Percentiles rank a stretch among this genome's conserved stretches.
These are phyloP conservation scores for Paramecium pentaurelia DNA, from an alignment of 73 alveolate species.

Conservation along the genomic window DNA sequence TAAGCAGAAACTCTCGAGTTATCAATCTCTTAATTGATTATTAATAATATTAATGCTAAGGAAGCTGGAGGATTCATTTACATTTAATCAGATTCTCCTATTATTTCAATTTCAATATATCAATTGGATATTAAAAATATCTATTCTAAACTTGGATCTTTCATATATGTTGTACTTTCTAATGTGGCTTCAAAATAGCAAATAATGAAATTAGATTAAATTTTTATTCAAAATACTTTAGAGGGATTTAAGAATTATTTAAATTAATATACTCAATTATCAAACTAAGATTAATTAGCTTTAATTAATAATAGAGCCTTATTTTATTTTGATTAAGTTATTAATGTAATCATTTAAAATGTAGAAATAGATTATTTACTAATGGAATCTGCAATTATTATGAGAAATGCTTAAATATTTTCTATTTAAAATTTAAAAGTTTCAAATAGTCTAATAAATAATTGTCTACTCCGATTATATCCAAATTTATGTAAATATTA, in stretches of 20 bases:
- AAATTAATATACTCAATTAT: background rate
- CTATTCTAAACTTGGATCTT: background rate
- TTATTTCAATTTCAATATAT: background rate
- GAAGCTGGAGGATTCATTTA: background rate
- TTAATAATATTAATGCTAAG: background rate
- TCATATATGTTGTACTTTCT: background rate
- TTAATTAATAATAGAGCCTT: background rate
- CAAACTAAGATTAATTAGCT: background rate
- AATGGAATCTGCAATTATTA: background rate
- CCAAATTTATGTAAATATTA: background rate
- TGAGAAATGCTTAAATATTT: background rate
- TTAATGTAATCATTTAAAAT: background rate
- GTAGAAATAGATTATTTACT: background rate
- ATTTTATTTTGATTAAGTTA: background rate
- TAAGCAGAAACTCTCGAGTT: background rate
- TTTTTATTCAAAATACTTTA: background rate
- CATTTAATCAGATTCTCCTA: background rate
- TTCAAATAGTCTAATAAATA: background rate
- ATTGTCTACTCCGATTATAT: background rate
- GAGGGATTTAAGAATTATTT: background rate
- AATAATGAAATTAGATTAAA: background rate
- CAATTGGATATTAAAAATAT: background rate
- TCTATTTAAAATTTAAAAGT: background rate
- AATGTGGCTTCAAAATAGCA: background rate
- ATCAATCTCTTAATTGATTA: background rate